These are phyloP conservation scores for Mycothermus thermophilus DNA, from an alignment of 495 filamentous ascomycete species.

Conservation along the genomic window DNA sequence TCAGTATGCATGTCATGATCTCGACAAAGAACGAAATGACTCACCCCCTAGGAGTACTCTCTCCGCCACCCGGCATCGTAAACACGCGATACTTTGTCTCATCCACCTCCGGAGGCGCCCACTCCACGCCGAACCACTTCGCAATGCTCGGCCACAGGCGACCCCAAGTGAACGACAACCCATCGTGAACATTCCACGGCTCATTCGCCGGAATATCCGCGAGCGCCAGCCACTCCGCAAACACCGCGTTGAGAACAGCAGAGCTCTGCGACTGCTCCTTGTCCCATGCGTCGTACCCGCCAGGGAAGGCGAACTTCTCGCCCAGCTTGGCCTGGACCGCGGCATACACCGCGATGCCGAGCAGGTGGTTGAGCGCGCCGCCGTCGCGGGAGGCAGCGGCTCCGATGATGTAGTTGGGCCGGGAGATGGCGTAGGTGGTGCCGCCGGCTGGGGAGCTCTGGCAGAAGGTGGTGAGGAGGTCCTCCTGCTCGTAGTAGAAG, in stretches of 20 bases:
- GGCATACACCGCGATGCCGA: constrained; percentile 35
- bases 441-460: constrained; percentile 7
- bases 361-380: constrained; percentile 37
- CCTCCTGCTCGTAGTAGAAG: constrained; percentile 43
- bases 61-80: constrained; percentile 4
- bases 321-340: constrained; percentile 27
- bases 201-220: constrained; percentile 22
- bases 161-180: constrained; percentile 28
- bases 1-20: no score
- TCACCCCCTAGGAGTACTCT: constrained; percentile 17
- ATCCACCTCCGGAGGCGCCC: constrained; percentile 15
- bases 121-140: constrained; percentile 28
- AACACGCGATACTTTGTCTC: constrained; percentile 13
- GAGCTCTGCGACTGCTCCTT: constrained; percentile 24
- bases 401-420: constrained; percentile 36
- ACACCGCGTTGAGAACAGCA: constrained; percentile 31
- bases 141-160: constrained; percentile 34
- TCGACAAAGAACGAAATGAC: no score
- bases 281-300: constrained; percentile 29
- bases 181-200: constrained; percentile 35
- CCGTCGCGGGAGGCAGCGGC: constrained; percentile 37
- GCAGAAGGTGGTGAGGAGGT: constrained; percentile 27
- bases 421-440: constrained; percentile 26
- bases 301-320: constrained; percentile 27
- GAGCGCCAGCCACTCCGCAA: constrained; percentile 39